These are phyloP conservation scores for Globisporangium viniferum DNA, from an alignment of 352 stramenopile species.

Conservation along the genomic window DNA sequence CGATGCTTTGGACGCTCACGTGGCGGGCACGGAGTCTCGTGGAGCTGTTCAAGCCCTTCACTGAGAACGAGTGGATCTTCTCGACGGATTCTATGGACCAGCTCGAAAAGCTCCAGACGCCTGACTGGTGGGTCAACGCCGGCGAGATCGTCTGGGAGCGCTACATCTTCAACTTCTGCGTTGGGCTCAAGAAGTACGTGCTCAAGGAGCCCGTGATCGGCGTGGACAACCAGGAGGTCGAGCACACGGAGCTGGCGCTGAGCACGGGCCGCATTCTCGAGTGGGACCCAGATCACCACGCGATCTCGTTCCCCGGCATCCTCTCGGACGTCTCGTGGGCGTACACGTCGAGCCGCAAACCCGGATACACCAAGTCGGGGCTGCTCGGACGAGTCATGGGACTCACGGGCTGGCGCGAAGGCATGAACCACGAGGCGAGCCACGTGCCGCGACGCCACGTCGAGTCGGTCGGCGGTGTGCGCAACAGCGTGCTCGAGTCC, in stretches of 20 bases:
- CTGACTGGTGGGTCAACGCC: slow-evolving; percentile 53
- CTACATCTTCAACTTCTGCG: slow-evolving; percentile 84
- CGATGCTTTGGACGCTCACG: slow-evolving; percentile 61
- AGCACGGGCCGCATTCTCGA: slow-evolving; percentile 77
- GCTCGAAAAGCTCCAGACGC: slow-evolving; percentile 26
- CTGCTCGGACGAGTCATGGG: slow-evolving; percentile 83
- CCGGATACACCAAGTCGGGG: slow-evolving; percentile 82
- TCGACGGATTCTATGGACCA: slow-evolving; percentile 41
- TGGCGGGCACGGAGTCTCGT: slow-evolving; percentile 74
- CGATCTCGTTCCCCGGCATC: slow-evolving; percentile 82
- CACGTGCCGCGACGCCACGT: slow-evolving; percentile 74
- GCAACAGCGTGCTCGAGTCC: slow-evolving; percentile 71
- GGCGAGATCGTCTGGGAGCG: slow-evolving; percentile 79
- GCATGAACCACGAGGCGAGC: slow-evolving; percentile 82
- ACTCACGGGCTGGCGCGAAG: slow-evolving; percentile 83
- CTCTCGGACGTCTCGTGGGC: slow-evolving; percentile 87
- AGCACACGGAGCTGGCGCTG: slow-evolving; percentile 79
- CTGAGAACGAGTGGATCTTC: slow-evolving; percentile 86
- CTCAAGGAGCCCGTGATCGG: slow-evolving; percentile 82
- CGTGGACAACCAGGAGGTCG: slow-evolving; percentile 74
- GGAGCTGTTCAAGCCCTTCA: slow-evolving; percentile 86
- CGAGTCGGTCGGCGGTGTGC: slow-evolving; percentile 56
- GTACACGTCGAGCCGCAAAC: slow-evolving; percentile 86
- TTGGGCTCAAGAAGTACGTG: slow-evolving; percentile 81
- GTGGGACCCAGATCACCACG: slow-evolving; percentile 88